A percentile compares a stretch with the other conserved stretches of the same genome.
Evolutionary conservation across 2,329 filamentous ascomycete genomes (phyloP).

Genomic region (Fusarium agapanthi): DNA sequence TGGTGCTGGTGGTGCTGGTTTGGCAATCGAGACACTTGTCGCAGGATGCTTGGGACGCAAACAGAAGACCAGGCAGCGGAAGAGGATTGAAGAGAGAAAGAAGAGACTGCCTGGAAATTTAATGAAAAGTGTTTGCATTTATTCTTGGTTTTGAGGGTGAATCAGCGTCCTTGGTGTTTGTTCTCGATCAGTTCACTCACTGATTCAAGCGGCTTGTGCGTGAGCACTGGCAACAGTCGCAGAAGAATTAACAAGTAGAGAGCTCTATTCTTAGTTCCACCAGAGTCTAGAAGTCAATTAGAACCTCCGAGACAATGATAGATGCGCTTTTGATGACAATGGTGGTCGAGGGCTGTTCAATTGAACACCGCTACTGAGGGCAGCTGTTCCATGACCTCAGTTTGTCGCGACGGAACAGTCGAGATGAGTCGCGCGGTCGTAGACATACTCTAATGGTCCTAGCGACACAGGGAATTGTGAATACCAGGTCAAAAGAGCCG

Average conservation of each 20-base stretch:
- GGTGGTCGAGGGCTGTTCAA: background rate
- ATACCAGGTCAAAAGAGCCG: rapidly evolving
- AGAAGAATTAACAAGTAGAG: rapidly evolving
- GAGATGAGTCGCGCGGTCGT: rapidly evolving
- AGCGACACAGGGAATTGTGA: rapidly evolving
- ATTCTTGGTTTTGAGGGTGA: background rate
- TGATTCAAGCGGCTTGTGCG: background rate
- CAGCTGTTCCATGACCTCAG: background rate
- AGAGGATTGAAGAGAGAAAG: background rate
- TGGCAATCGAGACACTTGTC: background rate
- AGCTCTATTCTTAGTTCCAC: rapidly evolving
- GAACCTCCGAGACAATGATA: background rate
- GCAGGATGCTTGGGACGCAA: background rate
- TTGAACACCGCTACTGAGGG: background rate
- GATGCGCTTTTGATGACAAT: no score
- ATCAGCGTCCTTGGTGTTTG: background rate
- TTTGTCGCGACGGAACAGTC: rapidly evolving
- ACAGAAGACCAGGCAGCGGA: background rate
- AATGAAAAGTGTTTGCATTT: background rate
- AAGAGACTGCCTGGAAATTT: rapidly evolving
- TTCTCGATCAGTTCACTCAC: background rate
- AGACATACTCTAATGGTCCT: rapidly evolving
- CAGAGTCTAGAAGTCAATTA: rapidly evolving
- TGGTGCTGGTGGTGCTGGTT: background rate
- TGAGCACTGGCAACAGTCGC: background rate